Percentiles rank a stretch among this genome's conserved stretches.
These are phyloP conservation scores for Curvularia hawaiiensis DNA, from an alignment of 2,329 filamentous ascomycete genomes.

Conservation along the genomic window DNA sequence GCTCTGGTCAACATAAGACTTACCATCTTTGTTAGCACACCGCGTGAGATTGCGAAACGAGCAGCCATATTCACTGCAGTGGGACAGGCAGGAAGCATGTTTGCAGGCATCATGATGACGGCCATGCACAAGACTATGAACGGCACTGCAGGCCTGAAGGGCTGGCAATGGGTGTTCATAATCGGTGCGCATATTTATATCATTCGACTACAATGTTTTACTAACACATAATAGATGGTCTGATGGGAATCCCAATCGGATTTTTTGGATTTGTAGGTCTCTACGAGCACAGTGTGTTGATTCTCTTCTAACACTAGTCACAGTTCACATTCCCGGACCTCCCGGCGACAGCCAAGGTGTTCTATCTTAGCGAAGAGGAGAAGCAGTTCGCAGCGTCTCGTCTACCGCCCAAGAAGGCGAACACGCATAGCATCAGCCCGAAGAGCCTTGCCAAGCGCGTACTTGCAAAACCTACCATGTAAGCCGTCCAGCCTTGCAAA, in stretches of 20 bases:
- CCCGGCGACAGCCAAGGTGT: conserved; percentile 20
- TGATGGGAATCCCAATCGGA: conserved; percentile 32
- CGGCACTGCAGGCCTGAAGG: conserved; percentile 21
- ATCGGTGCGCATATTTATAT: conserved; percentile 17
- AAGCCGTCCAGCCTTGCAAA: not conserved
- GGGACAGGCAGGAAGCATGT: conserved; percentile 34
- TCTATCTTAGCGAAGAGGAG: conserved; percentile 24
- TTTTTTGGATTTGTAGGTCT: conserved; percentile 27
- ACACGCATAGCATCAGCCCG: conserved; percentile 27
- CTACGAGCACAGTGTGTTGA: not conserved
- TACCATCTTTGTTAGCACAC: conserved; percentile 19
- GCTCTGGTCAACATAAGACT: not conserved
- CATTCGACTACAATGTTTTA: not conserved
- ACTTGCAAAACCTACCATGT: conserved; percentile 23
- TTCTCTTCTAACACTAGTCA: not conserved
- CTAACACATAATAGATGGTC: conserved; percentile 21
- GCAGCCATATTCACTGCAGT: conserved; percentile 33
- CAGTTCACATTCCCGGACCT: conserved; percentile 32
- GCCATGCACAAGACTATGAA: conserved; percentile 33
- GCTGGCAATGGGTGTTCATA: conserved; percentile 37
- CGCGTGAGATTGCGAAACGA: conserved; percentile 32
- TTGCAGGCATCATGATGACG: conserved; percentile 36
- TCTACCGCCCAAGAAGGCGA: conserved; percentile 26
- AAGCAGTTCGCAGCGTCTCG: conserved; percentile 25
- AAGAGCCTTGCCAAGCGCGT: conserved; percentile 25